Conservation (phyloP, 768 basidiomycete species). For the Boletus subparvulus region DNA sequence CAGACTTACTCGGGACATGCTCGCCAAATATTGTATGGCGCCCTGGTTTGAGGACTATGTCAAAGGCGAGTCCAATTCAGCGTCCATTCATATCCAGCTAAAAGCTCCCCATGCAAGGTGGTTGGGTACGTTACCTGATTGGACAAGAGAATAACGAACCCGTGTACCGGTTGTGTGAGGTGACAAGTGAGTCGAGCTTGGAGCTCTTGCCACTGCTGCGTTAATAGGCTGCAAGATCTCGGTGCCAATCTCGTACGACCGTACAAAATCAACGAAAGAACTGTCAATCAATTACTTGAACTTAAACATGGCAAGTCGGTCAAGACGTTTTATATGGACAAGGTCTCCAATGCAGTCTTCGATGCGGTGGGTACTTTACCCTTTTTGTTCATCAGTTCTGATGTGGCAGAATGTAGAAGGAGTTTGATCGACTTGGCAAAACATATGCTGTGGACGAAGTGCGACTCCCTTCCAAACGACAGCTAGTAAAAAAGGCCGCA, state of each 20-base stretch:
- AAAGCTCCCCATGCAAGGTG: slow-evolving; percentile 45
- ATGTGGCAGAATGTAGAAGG: slow-evolving; percentile 48
- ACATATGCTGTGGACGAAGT: slow-evolving; percentile 50
- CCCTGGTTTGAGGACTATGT: slow-evolving; percentile 88
- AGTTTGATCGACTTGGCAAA: slow-evolving; percentile 61
- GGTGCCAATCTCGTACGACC: slow-evolving; percentile 54
- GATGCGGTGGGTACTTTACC: slow-evolving; percentile 47
- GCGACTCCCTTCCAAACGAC: slow-evolving; percentile 64
- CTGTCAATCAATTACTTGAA: slow-evolving; percentile 64
- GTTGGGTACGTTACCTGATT: slow-evolving; percentile 84
- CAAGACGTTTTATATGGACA: slow-evolving; percentile 73
- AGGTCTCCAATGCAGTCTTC: slow-evolving; percentile 76
- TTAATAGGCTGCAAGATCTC: slow-evolving; percentile 43
- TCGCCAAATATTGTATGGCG: slow-evolving; percentile 69
- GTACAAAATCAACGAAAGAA: slow-evolving; percentile 68
- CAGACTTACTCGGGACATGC: slow-evolving; percentile 62
- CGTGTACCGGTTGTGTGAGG: slow-evolving; percentile 82
- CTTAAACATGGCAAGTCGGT: slow-evolving; percentile 75
- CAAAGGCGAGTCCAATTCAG: slow-evolving; percentile 50
- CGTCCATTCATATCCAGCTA: not conserved
- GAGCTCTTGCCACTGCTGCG: not conserved
- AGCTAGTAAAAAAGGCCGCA: slow-evolving; percentile 62
- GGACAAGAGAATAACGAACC: slow-evolving; percentile 56
- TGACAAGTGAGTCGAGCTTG: slow-evolving; percentile 57
- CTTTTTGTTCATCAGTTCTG: slow-evolving; percentile 5